Evolutionary conservation across 2,329 filamentous ascomycete species (phyloP).

Genomic region (Claviceps arundinis): DNA sequence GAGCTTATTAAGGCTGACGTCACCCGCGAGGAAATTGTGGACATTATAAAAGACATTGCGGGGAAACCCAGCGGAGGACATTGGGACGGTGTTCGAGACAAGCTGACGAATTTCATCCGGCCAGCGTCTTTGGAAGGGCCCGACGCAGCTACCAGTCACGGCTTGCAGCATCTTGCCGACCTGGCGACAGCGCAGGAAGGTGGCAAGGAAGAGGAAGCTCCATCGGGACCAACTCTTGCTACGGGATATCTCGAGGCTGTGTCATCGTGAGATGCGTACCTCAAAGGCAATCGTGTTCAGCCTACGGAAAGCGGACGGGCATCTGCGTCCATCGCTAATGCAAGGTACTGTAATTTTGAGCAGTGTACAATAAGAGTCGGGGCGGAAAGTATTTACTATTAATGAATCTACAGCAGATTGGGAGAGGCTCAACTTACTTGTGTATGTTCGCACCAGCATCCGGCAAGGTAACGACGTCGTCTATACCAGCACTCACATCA

Average conservation of each 20-base stretch:
- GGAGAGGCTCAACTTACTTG: background rate
- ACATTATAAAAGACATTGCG: slow-evolving; percentile 41
- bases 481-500: too few species aligned
- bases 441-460: too few species aligned
- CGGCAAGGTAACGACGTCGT: too few species aligned
- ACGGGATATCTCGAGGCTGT: slow-evolving; percentile 21
- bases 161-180: slow-evolving; percentile 49
- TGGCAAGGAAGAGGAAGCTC: slow-evolving; percentile 17
- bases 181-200: slow-evolving; percentile 32
- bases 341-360: background rate
- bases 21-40: slow-evolving; percentile 43
- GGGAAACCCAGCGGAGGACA: slow-evolving; percentile 36
- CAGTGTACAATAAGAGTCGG: background rate
- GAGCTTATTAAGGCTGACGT: slow-evolving; percentile 43
- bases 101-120: slow-evolving; percentile 21
- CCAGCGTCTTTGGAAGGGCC: slow-evolving; percentile 17
- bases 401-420: background rate
- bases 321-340: background rate
- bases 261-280: slow-evolving; percentile 1
- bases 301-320: background rate
- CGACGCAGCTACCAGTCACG: slow-evolving; percentile 33
- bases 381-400: background rate
- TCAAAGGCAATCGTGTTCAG: background rate
- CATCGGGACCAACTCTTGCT: slow-evolving; percentile 20
- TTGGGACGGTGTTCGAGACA: slow-evolving; percentile 45